Percentiles rank a stretch among this genome's conserved stretches.
Evolutionary conservation across 495 filamentous ascomycete species (phyloP).

Genomic region (Aspergillus heteromorphus): DNA sequence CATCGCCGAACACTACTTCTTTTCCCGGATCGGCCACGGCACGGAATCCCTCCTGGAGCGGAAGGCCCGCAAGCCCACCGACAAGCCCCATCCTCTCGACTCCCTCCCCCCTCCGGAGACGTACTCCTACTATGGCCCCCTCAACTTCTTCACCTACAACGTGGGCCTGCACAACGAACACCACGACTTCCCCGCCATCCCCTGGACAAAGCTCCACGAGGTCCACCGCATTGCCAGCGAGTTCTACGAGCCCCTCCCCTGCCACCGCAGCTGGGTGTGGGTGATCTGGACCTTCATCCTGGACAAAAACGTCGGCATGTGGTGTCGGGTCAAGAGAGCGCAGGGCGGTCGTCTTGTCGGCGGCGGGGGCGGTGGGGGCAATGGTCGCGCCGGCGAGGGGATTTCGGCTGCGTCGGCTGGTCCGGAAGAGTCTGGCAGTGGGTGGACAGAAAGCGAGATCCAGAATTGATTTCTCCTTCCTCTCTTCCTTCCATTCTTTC

Average conservation of each 20-base stretch:
- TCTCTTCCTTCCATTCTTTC: not conserved
- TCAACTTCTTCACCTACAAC: constrained; percentile 93
- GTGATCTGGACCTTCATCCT: constrained; percentile 94
- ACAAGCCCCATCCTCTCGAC: constrained; percentile 36
- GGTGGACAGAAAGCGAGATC: constrained; percentile 51
- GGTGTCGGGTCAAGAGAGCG: constrained; percentile 88
- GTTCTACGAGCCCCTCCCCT: constrained; percentile 86
- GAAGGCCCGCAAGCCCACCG: constrained; percentile 19
- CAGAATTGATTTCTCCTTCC: constrained; percentile 27
- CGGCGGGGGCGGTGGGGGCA: constrained; percentile 27
- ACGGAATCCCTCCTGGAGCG: constrained; percentile 48
- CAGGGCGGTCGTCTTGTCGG: constrained; percentile 70
- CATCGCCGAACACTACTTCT: constrained; percentile 99
- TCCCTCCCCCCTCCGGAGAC: constrained; percentile 76
- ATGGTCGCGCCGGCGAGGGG: constrained; percentile 42
- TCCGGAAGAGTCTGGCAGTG: constrained; percentile 35
- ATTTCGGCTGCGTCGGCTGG: constrained; percentile 38
- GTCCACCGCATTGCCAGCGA: constrained; percentile 79
- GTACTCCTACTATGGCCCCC: constrained; percentile 90
- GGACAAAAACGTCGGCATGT: constrained; percentile 81
- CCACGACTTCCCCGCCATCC: constrained; percentile 95
- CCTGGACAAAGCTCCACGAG: constrained; percentile 77
- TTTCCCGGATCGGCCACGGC: constrained; percentile 60
- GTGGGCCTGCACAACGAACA: constrained; percentile 98
- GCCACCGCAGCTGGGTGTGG: constrained; percentile 82